phyloP scores from a whole-genome alignment of 2,329 filamentous ascomycete species.

The Sclerotinia subarctica region DNA sequence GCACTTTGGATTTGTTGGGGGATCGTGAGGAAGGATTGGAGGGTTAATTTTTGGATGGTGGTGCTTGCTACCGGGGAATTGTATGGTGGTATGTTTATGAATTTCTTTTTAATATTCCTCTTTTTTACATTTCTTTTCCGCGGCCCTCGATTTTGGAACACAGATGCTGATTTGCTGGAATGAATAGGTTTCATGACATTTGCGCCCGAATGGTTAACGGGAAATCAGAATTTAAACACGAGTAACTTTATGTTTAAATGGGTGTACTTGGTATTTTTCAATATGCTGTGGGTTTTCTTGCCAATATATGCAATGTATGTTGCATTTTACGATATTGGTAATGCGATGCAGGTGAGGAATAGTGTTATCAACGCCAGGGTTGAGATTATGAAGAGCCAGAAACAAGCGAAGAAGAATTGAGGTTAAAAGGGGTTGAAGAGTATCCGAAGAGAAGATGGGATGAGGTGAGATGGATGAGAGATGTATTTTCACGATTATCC shows the following conservation, averaged over 20 bases:
- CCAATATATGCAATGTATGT: conserved; percentile 58
- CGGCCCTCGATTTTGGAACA: too few species aligned
- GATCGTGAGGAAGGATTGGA: conserved; percentile 53
- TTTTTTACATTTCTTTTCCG: too few species aligned
- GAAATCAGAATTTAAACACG: conserved; percentile 59
- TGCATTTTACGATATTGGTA: conserved; percentile 52
- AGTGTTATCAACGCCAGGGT: conserved; percentile 24
- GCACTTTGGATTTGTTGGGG: conserved; percentile 59
- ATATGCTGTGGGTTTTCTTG: conserved; percentile 64
- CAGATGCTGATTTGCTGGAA: conserved; percentile 6
- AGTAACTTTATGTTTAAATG: conserved; percentile 62
- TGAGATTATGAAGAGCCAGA: conserved; percentile 28
- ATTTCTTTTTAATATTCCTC: background rate
- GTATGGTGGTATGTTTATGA: conserved; percentile 53
- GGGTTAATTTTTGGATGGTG: conserved; percentile 60
- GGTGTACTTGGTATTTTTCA: conserved; percentile 68
- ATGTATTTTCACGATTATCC: background rate
- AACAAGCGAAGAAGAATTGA: conserved; percentile 29
- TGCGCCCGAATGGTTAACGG: conserved; percentile 64
- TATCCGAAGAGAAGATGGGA: background rate
- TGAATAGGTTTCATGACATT: conserved; percentile 65
- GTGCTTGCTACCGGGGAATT: conserved; percentile 63
- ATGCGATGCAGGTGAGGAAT: conserved; percentile 48
- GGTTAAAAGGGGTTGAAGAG: too few species aligned
- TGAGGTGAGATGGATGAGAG: background rate